Evolutionary conservation across 345 rosid species (phyloP).

Genomic region (Clausena lansium): DNA sequence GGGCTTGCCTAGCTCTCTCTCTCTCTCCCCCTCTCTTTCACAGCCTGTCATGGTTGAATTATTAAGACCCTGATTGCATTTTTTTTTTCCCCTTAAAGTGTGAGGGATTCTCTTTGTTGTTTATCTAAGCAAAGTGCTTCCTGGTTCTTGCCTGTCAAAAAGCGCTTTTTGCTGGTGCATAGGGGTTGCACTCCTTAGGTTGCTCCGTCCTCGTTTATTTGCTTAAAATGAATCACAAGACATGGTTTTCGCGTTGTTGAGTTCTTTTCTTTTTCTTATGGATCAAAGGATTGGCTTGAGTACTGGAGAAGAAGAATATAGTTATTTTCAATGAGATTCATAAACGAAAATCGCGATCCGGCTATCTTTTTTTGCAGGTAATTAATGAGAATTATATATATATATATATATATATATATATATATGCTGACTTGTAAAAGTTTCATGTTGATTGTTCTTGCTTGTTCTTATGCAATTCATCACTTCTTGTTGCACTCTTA

Average conservation of each 20-base stretch:
- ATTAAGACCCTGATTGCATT: constrained; percentile 33
- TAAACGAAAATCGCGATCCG: constrained; percentile 32
- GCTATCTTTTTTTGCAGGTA: constrained; percentile 50
- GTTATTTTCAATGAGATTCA: constrained; percentile 52
- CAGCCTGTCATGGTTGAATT: constrained; percentile 83
- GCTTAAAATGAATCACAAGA: constrained; percentile 7
- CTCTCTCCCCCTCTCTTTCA: constrained; percentile 38
- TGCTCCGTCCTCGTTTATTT: constrained; percentile 28
- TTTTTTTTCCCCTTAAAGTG: constrained; percentile 11
- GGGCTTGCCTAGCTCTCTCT: constrained; percentile 31
- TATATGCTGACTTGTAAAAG: background rate
- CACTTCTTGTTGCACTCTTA: too few species aligned
- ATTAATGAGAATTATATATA: background rate
- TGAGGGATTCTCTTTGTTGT: constrained; percentile 36
- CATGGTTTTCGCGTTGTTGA: background rate
- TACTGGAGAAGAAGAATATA: constrained; percentile 18
- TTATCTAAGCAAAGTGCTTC: constrained; percentile 35
- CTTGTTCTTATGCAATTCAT: background rate
- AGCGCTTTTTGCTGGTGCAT: constrained; percentile 12
- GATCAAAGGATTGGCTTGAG: constrained; percentile 43
- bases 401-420: background rate
- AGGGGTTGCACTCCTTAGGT: constrained; percentile 26
- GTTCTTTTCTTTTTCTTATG: constrained; percentile 24
- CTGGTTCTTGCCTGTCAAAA: constrained; percentile 26
- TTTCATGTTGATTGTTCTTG: background rate